A percentile compares a stretch with the other conserved stretches of the same genome.
These are phyloP conservation scores for Apiospora kogelbergensis DNA, from an alignment of 2,329 filamentous ascomycete species.

Conservation along the genomic window DNA sequence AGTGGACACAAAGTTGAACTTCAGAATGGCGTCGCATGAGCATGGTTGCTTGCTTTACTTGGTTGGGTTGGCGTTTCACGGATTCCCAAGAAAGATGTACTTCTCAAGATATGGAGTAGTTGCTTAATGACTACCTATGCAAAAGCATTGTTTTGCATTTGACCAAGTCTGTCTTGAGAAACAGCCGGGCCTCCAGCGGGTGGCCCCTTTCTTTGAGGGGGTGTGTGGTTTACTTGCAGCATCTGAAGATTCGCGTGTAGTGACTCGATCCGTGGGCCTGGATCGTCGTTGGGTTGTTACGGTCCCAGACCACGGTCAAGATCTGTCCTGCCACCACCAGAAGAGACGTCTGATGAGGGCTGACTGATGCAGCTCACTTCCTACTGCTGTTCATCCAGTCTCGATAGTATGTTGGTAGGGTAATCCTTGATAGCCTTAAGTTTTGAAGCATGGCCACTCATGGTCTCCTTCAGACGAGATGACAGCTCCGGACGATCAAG, in stretches of 20 bases:
- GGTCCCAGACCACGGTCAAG: background rate
- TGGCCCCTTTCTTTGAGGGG: background rate
- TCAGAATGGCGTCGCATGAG: slow-evolving; percentile 21
- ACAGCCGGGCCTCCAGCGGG: background rate
- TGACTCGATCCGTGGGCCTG: background rate
- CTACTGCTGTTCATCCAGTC: background rate
- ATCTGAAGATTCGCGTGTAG: background rate
- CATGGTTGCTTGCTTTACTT: slow-evolving; percentile 11
- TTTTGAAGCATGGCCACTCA: background rate
- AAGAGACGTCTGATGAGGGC: background rate
- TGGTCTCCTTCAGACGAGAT: background rate
- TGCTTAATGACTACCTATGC: slow-evolving; percentile 1
- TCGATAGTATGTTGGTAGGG: background rate
- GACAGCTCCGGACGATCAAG: background rate
- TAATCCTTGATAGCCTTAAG: background rate
- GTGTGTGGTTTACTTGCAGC: background rate
- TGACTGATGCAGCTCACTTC: background rate
- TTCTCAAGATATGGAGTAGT: slow-evolving; percentile 7
- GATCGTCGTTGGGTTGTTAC: background rate
- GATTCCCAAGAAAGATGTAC: slow-evolving; percentile 7
- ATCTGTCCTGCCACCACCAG: background rate
- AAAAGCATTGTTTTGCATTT: background rate
- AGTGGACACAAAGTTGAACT: slow-evolving; percentile 15
- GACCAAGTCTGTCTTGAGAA: background rate
- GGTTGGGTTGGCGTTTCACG: slow-evolving; percentile 11